A percentile compares a stretch with the other conserved stretches of the same genome.
Conservation (phyloP, 2,329 filamentous ascomycete genomes). For the Acephala macrosclerotiorum region DNA sequence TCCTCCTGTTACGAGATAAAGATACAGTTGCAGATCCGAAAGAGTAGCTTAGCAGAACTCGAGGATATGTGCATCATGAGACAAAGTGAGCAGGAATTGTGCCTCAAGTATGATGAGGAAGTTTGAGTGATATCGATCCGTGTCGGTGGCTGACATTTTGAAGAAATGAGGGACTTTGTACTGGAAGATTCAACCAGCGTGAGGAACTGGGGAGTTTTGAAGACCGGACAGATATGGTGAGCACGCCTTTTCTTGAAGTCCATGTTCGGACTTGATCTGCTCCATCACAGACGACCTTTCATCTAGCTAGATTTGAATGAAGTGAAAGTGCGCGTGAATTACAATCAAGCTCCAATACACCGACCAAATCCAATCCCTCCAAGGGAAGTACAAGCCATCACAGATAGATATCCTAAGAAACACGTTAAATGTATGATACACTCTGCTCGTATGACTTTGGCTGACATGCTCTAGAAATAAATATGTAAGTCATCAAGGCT, state of each 20-base stretch:
- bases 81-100: neutral
- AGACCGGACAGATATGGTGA: no score
- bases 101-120: neutral
- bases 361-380: neutral
- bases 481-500: neutral
- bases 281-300: neutral
- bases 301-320: neutral
- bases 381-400: neutral
- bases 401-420: no score
- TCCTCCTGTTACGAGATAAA: constrained; percentile 1
- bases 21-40: neutral
- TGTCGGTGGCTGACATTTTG: neutral
- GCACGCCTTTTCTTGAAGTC: no score
- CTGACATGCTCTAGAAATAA: no score
- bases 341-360: no score
- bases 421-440: no score
- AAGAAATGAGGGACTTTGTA: neutral
- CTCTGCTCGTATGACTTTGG: no score
- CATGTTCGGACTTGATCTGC: no score
- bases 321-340: neutral
- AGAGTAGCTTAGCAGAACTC: neutral
- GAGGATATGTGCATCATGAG: neutral
- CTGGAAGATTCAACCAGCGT: neutral
- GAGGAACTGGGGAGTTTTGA: no score
- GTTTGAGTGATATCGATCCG: neutral